Conservation (phyloP, 2,329 filamentous ascomycete genomes). For the Scedosporium boydii region DNA sequence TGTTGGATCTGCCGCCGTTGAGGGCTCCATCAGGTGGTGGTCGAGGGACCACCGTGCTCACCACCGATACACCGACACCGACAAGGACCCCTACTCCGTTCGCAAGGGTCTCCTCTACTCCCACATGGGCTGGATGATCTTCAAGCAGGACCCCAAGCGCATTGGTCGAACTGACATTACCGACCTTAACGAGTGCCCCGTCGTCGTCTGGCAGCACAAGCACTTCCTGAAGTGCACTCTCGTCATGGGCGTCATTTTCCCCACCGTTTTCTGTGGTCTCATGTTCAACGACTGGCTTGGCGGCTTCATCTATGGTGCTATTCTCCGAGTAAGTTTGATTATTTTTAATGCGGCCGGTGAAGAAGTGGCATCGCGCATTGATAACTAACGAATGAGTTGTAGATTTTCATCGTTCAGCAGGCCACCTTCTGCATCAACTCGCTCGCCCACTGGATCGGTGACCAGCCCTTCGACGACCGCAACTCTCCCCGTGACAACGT, state of each 20-base stretch:
- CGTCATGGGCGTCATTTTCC: conserved; percentile 68
- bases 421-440: conserved; percentile 92
- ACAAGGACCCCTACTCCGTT: conserved; percentile 86
- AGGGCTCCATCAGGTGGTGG: conserved; percentile 87
- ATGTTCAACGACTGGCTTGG: conserved; percentile 75
- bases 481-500: conserved; percentile 85
- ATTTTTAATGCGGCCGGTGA: background rate
- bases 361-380: background rate
- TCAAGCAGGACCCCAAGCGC: conserved; percentile 87
- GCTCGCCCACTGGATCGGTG: conserved; percentile 81
- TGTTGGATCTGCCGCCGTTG: conserved; percentile 71
- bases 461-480: conserved; percentile 87
- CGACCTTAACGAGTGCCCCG: conserved; percentile 75
- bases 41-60: conserved; percentile 77
- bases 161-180: conserved; percentile 83
- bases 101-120: conserved; percentile 80
- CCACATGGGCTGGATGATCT: conserved; percentile 82
- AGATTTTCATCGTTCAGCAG: conserved; percentile 81
- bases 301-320: conserved; percentile 76
- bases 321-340: conserved; percentile 44
- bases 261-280: conserved; percentile 65
- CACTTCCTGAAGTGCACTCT: conserved; percentile 76
- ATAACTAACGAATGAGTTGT: background rate
- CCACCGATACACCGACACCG: conserved; percentile 86
- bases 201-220: conserved; percentile 82